Evolutionary conservation across 495 filamentous ascomycete species (phyloP).

Genomic region (Parathielavia appendiculata): DNA sequence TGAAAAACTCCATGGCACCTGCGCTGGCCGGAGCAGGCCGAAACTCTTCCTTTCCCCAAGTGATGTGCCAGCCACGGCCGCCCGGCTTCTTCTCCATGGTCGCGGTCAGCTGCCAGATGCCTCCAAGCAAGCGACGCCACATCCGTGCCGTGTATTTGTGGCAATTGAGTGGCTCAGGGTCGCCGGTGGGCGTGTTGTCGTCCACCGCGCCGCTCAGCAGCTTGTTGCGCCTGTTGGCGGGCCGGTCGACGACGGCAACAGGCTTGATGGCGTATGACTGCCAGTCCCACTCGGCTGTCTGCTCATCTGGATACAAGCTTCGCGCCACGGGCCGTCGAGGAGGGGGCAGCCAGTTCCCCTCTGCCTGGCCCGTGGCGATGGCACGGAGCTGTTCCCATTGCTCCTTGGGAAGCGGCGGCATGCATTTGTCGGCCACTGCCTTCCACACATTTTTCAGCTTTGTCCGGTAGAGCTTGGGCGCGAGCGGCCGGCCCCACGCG

Average conservation of each 20-base stretch:
- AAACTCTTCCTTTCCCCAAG: slow-evolving; percentile 31
- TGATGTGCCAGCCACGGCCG: slow-evolving; percentile 24
- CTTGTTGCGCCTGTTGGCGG: slow-evolving; percentile 24
- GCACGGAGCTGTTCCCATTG: slow-evolving; percentile 61
- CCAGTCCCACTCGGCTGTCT: slow-evolving; percentile 23
- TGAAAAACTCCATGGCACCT: slow-evolving; percentile 20
- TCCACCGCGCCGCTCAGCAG: slow-evolving; percentile 32
- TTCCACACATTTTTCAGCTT: slow-evolving; percentile 59
- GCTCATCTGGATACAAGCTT: neutral
- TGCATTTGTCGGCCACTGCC: slow-evolving; percentile 46
- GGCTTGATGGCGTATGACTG: slow-evolving; percentile 22
- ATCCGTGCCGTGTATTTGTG: slow-evolving; percentile 21
- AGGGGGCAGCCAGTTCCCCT: slow-evolving; percentile 30
- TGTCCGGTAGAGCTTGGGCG: slow-evolving; percentile 49
- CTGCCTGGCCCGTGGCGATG: slow-evolving; percentile 53
- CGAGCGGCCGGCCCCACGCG: slow-evolving; percentile 57
- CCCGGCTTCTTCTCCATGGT: slow-evolving; percentile 26
- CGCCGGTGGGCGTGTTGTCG: slow-evolving; percentile 33
- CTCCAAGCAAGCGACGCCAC: slow-evolving; percentile 30
- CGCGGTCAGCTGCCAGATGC: slow-evolving; percentile 35
- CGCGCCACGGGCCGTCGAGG: slow-evolving; percentile 23
- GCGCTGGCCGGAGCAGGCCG: slow-evolving; percentile 17
- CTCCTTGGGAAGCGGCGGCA: slow-evolving; percentile 65
- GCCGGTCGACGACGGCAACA: slow-evolving; percentile 19
- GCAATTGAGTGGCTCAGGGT: slow-evolving; percentile 28